Base-by-base conservation (phyloP, 148 eudicot genomes). In the Diospyros lotus region DNA sequence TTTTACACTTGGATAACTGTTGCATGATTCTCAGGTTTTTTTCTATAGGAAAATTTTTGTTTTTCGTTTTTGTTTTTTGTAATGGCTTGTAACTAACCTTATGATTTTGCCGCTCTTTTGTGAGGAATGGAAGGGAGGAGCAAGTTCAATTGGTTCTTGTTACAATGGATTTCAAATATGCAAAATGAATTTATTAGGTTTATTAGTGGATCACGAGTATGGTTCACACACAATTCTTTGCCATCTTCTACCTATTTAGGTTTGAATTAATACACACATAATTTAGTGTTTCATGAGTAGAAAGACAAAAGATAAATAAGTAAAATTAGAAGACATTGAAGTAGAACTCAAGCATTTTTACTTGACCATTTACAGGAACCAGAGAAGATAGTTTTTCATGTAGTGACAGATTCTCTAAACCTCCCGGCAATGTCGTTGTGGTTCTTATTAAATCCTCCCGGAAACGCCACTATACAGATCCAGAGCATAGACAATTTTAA, bases 391-490 rank as follows among this genome's bases (percentile, higher is more conserved):
- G 96, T 87, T 66, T 86, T 96, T 79, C 99, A 96, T 81, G 80
- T 96, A 38, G 93, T 96, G 69, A 96, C 98, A 62, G 93, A 96
- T 85, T 85, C 94, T 78, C 85, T 96, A 52, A 91, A 91, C 83
- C 84, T 86, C 69, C 93, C 90, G 52, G 93, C 92, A 58, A 81
- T 96, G 75, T 89, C 94, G 17, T 89, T 93, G 97, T 96, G 99
- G 99, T 96, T 96, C 84, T 81, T 93, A 72, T 71, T 85, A 66
- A 88, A 93, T 79, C 89, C 97, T 82, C 94, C 94, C 38, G 86
- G 85, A 58, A 87, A 88, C 82, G 93, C 97, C 78, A 77, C 98
- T 59, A 79, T 96, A 67, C 86, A 91, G 72, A 84, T 96, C 73
- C 84, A 87, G 71, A 96, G 87, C 77, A 77, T 79, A 39, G 87